Evolutionary conservation across 345 rosid genomes (phyloP).

Genomic region (Citrus cavaleriei): DNA sequence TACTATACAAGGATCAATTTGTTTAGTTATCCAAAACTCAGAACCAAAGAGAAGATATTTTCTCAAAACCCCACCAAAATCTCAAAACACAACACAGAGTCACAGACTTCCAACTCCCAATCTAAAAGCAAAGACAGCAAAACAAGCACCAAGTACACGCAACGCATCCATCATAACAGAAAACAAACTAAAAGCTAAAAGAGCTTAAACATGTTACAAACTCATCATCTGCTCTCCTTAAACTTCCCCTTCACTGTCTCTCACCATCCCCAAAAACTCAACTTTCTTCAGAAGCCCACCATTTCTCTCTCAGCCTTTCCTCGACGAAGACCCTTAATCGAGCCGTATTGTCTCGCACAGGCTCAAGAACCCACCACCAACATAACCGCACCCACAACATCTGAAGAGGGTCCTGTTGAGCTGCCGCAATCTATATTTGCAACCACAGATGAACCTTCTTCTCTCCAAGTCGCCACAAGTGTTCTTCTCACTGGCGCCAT

Average conservation of each 20-base stretch:
- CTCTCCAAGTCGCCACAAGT: conserved; percentile 76
- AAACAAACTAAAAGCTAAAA: neutral
- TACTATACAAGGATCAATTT: neutral
- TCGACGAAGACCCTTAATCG: conserved; percentile 6
- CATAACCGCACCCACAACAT: neutral
- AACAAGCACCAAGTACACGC: too few relatives aligned
- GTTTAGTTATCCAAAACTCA: neutral
- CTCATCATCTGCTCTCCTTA: conserved; percentile 24
- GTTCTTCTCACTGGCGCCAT: conserved; percentile 85
- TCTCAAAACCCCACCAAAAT: neutral
- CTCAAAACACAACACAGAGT: neutral
- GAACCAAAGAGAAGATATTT: neutral
- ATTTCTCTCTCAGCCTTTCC: conserved; percentile 20
- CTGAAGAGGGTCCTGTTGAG: conserved; percentile 72
- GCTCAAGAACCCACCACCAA: conserved; percentile 30
- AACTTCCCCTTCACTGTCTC: conserved; percentile 20
- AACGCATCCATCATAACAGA: neutral
- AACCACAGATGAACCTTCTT: conserved; percentile 67
- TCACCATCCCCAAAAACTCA: conserved; percentile 14
- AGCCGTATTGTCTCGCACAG: conserved; percentile 26
- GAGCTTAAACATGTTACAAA: conserved; percentile 34
- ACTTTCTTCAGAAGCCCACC: conserved; percentile 20
- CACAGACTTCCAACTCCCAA: neutral
- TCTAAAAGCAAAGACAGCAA: neutral
- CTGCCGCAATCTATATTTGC: conserved; percentile 65